Conservation (phyloP, 2,329 filamentous ascomycete species). For the Tolypocladium inflatum region DNA sequence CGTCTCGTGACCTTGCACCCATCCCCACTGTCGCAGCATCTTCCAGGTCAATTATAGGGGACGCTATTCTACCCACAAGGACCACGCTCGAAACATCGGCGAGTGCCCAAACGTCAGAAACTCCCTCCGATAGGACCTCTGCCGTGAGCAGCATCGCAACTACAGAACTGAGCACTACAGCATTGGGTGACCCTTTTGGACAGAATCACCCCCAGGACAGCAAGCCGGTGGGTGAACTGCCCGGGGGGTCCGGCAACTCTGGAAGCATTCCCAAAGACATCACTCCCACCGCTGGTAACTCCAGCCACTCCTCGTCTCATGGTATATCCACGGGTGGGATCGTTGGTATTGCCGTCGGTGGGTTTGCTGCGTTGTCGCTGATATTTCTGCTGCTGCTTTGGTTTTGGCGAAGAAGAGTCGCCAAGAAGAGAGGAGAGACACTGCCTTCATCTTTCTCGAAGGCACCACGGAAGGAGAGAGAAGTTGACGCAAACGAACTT, state of each 20-base stretch:
- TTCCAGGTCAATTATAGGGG: background rate
- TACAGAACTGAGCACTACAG: background rate
- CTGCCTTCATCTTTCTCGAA: constrained; percentile 9
- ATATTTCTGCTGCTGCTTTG: constrained; percentile 40
- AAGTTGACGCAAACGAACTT: constrained; percentile 15
- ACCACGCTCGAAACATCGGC: background rate
- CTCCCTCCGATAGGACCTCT: background rate
- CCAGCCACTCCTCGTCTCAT: constrained; percentile 3
- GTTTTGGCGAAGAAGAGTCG: constrained; percentile 35
- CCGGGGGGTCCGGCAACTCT: background rate
- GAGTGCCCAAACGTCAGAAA: background rate
- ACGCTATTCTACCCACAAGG: background rate
- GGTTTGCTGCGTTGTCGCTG: constrained; percentile 30
- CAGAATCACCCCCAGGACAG: background rate
- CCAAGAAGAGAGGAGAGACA: constrained; percentile 11
- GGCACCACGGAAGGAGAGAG: constrained; percentile 13
- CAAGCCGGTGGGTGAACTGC: background rate
- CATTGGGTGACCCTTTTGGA: background rate
- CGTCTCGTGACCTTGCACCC: background rate
- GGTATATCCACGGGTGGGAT: constrained; percentile 24
- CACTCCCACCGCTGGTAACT: constrained; percentile 1
- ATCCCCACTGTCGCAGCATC: background rate
- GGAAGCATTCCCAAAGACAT: background rate
- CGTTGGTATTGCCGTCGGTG: constrained; percentile 42
- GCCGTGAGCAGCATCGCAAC: background rate